Conservation (phyloP, 2,329 filamentous ascomycete species). For the Mariannaea sp. region DNA sequence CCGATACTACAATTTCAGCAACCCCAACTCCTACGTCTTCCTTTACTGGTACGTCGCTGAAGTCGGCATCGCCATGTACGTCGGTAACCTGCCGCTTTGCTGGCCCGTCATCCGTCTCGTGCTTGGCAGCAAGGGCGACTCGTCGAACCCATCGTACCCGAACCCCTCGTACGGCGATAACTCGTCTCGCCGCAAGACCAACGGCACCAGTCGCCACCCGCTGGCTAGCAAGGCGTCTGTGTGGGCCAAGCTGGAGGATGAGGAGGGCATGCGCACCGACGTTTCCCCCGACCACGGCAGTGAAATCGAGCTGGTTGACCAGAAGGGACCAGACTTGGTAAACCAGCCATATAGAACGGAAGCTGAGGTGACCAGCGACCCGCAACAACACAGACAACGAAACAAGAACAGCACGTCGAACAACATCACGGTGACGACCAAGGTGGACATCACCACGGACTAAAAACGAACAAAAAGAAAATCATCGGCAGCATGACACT, state of each 20-base stretch:
- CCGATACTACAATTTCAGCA: constrained; percentile 64
- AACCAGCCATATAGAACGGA: constrained; percentile 19
- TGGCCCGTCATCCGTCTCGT: constrained; percentile 60
- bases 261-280: constrained; percentile 23
- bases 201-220: constrained; percentile 14
- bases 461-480: too few species aligned
- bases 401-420: too few species aligned
- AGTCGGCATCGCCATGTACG: constrained; percentile 61
- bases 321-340: constrained; percentile 19
- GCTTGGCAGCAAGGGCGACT: constrained; percentile 30
- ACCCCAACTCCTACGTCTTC: constrained; percentile 60
- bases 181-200: constrained; percentile 28
- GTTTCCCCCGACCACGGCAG: constrained; percentile 32
- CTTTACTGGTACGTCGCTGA: constrained; percentile 66
- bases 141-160: constrained; percentile 29
- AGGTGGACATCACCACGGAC: constrained; percentile 35
- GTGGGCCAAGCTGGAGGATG: constrained; percentile 41
- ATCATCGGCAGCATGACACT: too few species aligned
- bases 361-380: constrained; percentile 12
- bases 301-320: constrained; percentile 39
- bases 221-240: constrained; percentile 31
- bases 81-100: constrained; percentile 64
- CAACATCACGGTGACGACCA: constrained; percentile 37
- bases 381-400: neutral
- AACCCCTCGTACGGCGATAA: constrained; percentile 27